Conservation (phyloP, 1,284 basidiomycete species). For the Peniophora sp. region DNA sequence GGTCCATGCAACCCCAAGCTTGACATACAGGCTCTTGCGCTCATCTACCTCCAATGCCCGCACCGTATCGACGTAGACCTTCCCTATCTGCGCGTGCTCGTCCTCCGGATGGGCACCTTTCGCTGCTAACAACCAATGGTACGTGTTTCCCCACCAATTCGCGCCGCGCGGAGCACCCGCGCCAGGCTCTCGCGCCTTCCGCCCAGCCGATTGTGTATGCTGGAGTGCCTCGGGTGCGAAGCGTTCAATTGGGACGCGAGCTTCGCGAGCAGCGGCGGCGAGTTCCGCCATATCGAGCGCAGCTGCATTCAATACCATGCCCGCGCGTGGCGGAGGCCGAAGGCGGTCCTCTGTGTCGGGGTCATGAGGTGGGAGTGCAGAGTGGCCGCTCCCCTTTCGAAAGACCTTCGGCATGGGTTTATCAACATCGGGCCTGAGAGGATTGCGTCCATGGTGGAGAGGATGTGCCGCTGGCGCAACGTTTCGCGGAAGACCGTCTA, state of each 20-base stretch:
- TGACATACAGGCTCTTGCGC: conserved; percentile 19
- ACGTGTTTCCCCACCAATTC: conserved; percentile 9
- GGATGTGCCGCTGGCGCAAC: conserved; percentile 3
- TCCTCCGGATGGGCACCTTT: conserved; percentile 18
- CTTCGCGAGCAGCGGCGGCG: conserved; percentile 54
- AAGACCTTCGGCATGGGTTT: not conserved
- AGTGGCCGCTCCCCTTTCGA: too few species aligned
- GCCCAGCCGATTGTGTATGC: not conserved
- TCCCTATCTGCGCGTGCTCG: conserved; percentile 4
- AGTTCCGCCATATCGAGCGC: conserved; percentile 43
- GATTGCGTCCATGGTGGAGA: not conserved
- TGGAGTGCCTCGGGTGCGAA: not conserved
- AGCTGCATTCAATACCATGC: conserved; percentile 46
- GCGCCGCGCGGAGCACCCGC: conserved; percentile 6
- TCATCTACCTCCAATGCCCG: conserved; percentile 9
- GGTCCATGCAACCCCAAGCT: conserved; percentile 36
- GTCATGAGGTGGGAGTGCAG: not conserved
- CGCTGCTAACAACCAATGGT: conserved; percentile 16
- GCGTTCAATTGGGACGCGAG: conserved; percentile 11
- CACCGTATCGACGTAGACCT: conserved; percentile 1
- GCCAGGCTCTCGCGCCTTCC: not conserved
- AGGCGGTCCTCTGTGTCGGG: conserved; percentile 5
- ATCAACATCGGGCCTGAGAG: not conserved
- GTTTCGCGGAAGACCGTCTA: conserved; percentile 1
- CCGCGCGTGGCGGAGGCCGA: conserved; percentile 28